A percentile compares a stretch with the other conserved stretches of the same genome.
Evolutionary conservation across 345 rosid genomes (phyloP).

Genomic region (Dipteronia sinensis): DNA sequence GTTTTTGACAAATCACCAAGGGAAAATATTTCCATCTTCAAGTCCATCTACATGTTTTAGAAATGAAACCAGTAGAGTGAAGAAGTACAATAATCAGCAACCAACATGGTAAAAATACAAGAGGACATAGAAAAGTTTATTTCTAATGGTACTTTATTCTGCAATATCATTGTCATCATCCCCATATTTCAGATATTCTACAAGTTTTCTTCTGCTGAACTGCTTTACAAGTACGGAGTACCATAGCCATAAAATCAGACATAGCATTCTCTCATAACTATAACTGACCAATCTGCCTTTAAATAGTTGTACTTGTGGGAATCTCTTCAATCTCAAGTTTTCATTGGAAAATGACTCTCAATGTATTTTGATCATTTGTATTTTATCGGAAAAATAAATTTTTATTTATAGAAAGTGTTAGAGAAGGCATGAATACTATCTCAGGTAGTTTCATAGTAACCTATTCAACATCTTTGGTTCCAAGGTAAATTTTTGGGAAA

Average conservation of each 20-base stretch:
- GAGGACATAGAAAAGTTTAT: slow-evolving; percentile 1
- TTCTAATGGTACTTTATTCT: neutral
- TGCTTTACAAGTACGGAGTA: neutral
- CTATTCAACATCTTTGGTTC: neutral
- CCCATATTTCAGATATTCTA: neutral
- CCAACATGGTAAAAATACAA: slow-evolving; percentile 17
- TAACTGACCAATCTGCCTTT: neutral
- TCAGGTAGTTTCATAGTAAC: neutral
- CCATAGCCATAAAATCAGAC: neutral
- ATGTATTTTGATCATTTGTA: neutral
- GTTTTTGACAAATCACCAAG: slow-evolving; percentile 85
- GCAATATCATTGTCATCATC: neutral
- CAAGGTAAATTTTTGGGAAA: neutral
- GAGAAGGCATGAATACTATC: neutral
- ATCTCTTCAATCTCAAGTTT: neutral
- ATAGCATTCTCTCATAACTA: neutral
- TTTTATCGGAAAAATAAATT: neutral
- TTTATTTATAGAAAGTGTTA: neutral
- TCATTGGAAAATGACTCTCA: neutral
- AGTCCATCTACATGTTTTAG: slow-evolving; percentile 77
- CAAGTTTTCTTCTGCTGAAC: slow-evolving; percentile 4
- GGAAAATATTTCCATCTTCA: slow-evolving; percentile 95
- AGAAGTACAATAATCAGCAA: slow-evolving; percentile 1
- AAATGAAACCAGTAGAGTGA: slow-evolving; percentile 18
- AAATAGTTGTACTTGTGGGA: neutral